These are phyloP conservation scores for Penicillium nordicum DNA, from an alignment of 2,329 filamentous ascomycete genomes.

Conservation along the genomic window DNA sequence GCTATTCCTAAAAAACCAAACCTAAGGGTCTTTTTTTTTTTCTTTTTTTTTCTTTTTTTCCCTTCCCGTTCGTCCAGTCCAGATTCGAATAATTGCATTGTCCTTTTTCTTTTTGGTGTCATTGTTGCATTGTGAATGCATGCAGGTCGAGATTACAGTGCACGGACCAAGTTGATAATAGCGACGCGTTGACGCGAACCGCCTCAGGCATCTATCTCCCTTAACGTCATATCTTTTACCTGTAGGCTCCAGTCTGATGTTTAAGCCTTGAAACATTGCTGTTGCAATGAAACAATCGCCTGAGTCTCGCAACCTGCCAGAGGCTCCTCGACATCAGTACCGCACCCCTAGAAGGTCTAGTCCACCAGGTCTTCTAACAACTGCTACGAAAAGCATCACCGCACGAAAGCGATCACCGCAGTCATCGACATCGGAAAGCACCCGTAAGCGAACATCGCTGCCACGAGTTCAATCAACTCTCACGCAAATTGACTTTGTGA, in stretches of 20 bases:
- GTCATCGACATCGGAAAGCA: constrained; percentile 18
- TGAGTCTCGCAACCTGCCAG: constrained; percentile 12
- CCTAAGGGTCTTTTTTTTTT: background rate
- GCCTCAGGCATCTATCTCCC: constrained; percentile 2
- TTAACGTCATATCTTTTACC: constrained; percentile 17
- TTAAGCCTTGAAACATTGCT: constrained; percentile 9
- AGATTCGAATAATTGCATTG: background rate
- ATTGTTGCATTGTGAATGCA: background rate
- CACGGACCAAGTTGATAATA: constrained; percentile 9
- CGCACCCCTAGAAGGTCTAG: constrained; percentile 23
- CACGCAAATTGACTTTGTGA: constrained; percentile 43
- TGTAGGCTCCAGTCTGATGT: constrained; percentile 10
- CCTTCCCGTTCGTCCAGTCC: background rate
- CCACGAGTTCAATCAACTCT: constrained; percentile 37
- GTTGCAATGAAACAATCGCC: constrained; percentile 29
- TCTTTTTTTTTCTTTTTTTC: background rate
- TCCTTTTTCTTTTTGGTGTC: background rate
- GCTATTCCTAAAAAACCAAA: constrained; percentile 28
- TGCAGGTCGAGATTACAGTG: background rate
- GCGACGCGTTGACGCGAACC: constrained; percentile 7
- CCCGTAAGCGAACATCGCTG: constrained; percentile 18
- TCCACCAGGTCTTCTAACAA: constrained; percentile 7
- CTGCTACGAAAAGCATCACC: constrained; percentile 14
- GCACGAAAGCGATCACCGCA: constrained; percentile 13
- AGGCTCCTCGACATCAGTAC: constrained; percentile 17